Conservation (phyloP, 306 rosid genomes). For the Cicer cuneatum region DNA sequence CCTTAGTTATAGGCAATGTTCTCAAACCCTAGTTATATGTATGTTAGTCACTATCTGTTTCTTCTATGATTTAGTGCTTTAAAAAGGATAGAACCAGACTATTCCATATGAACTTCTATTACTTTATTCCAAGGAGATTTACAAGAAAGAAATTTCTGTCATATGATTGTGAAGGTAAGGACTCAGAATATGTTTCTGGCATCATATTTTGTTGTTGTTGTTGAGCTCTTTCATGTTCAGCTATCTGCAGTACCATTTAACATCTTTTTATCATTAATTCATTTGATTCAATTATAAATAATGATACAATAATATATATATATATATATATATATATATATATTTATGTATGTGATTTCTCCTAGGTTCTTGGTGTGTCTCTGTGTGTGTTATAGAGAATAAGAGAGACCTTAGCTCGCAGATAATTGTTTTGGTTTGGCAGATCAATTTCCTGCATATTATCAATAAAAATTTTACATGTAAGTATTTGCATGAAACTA, state of each 20-base stretch:
- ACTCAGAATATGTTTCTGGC: slow-evolving; percentile 54
- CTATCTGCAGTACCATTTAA: slow-evolving; percentile 57
- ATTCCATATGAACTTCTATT: no score
- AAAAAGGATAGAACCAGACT: no score
- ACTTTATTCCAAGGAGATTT: slow-evolving; percentile 59
- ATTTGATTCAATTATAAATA: background rate
- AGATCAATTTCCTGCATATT: slow-evolving; percentile 82
- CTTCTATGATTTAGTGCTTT: no score
- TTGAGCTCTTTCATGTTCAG: slow-evolving; percentile 75
- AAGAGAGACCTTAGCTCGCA: slow-evolving; percentile 75
- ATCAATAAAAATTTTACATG: background rate
- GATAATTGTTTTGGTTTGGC: slow-evolving; percentile 82
- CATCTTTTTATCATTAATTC: background rate
- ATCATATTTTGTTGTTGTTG: slow-evolving; percentile 65
- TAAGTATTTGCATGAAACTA: slow-evolving; percentile 4
- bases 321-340: background rate
- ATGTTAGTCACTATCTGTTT: no score
- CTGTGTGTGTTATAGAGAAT: background rate
- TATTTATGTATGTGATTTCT: background rate
- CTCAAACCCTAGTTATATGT: no score
- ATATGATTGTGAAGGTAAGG: slow-evolving; percentile 59
- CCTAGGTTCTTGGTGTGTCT: background rate
- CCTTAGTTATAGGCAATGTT: no score
- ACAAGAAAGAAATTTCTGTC: slow-evolving; percentile 67
- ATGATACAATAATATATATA: background rate